These are phyloP conservation scores for Papiliotrema terrestris DNA, from an alignment of 1,284 basidiomycete species.

Conservation along the genomic window DNA sequence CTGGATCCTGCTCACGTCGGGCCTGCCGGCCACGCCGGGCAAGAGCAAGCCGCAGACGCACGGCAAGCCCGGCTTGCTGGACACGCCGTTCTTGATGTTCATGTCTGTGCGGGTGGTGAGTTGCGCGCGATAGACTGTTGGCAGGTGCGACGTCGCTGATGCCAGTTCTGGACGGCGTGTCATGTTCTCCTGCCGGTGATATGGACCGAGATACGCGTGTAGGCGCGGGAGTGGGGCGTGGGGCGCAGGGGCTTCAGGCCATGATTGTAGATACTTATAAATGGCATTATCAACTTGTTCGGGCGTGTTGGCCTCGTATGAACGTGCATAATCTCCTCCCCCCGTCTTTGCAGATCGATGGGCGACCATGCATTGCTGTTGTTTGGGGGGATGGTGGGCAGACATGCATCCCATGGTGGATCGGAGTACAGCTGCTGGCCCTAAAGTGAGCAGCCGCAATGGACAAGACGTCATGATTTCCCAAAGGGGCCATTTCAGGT, in stretches of 20 bases:
- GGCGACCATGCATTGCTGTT: too few relatives aligned
- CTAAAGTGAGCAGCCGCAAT: too few relatives aligned
- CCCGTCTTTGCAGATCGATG: too few relatives aligned
- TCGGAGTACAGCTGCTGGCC: too few relatives aligned
- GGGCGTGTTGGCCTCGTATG: background rate
- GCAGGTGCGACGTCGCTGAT: background rate
- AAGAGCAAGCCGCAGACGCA: conserved; percentile 5
- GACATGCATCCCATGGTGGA: too few relatives aligned
- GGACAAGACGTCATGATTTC: too few relatives aligned
- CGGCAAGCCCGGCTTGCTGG: conserved; percentile 51
- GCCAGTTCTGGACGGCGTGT: conserved; percentile 79
- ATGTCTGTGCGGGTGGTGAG: conserved; percentile 60
- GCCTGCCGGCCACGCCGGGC: conserved; percentile 44
- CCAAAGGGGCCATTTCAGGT: too few relatives aligned
- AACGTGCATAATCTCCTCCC: background rate
- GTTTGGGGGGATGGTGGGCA: too few relatives aligned
- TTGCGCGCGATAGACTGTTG: conserved; percentile 22
- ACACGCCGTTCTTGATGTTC: conserved; percentile 61
- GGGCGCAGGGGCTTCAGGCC: background rate
- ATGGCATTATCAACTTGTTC: background rate
- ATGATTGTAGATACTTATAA: background rate
- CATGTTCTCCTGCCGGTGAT: conserved; percentile 79
- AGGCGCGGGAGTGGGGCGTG: background rate
- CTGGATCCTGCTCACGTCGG: conserved; percentile 76
- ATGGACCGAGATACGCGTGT: conserved; percentile 68